Evolutionary conservation across 257 asterid genomes (phyloP).

Genomic region (Linderniella brevidens): DNA sequence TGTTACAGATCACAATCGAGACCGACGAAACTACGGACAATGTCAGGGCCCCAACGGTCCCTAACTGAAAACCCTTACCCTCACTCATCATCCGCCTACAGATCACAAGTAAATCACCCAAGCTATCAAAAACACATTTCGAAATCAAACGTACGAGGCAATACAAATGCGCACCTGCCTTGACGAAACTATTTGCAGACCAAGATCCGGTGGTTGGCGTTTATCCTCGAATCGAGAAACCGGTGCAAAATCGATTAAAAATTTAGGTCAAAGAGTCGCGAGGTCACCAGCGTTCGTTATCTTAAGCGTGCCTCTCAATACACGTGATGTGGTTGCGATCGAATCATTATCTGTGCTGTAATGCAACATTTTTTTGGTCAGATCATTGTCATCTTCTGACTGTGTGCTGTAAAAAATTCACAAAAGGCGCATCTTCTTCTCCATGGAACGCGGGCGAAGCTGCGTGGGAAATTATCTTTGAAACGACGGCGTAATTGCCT

Average conservation of each 20-base stretch:
- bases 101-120: background rate
- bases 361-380: too few species aligned
- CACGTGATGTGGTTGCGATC: conserved; percentile 2
- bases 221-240: too few species aligned
- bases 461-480: background rate
- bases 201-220: too few species aligned
- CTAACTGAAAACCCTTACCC: background rate
- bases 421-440: conserved; percentile 12
- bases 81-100: background rate
- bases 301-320: conserved; percentile 7
- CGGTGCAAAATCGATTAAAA: too few species aligned
- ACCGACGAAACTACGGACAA: conserved; percentile 1
- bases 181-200: too few species aligned
- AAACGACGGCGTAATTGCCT: too few species aligned
- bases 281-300: conserved; percentile 7
- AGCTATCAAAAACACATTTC: background rate
- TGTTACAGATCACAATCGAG: too few species aligned
- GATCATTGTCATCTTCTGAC: too few species aligned
- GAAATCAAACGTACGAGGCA: background rate
- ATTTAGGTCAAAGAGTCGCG: conserved; percentile 18
- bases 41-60: background rate
- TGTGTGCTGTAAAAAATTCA: background rate
- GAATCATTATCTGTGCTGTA: background rate
- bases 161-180: too few species aligned
- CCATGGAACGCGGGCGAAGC: conserved; percentile 10